Evolutionary conservation across 2,329 filamentous ascomycete genomes (phyloP), one percentile per base, ranked within the genome.

Genomic region (Xylariaceae sp.): DNA sequence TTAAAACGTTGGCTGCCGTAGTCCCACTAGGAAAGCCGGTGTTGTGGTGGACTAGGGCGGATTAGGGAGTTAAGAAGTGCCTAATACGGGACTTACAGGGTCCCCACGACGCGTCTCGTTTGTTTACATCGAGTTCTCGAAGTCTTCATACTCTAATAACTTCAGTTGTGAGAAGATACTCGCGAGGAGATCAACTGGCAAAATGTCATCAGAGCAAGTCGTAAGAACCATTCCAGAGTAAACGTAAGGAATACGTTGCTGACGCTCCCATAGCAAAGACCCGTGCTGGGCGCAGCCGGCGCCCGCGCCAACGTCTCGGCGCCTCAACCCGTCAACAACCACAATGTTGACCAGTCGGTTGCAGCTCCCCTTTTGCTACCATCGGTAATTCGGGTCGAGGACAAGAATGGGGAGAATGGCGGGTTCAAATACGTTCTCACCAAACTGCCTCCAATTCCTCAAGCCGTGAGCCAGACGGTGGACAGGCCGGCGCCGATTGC

Each of bases 271-370:
- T 42, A 57, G 58, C 45, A 48, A 10, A 47, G 18, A 5, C 42
- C 50, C 11, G 45, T 58, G 11, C 30, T 39, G 18, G 58, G 58
- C 53, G 55, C 57, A 35, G 59, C 9, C 35, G 53, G 17, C 23
- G 4, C 51, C 17, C 55, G 61, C 53, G 53, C 50, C 34, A 61
- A 61, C 51, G 6, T 48, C 18, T 54, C 49, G 11, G 45, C 48
- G 6, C 44, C 35, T 18, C 49, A 30, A 35, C 49, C 49, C 9
- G 37, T 35, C 23, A 42, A n/a, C 18, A 18, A 30, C 1, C 44
- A 13, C 59, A 57, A 23, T n/a, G 13, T 30, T 34, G 9, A 11
- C 17, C 39, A 48, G 8, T 37, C 17, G 9, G 2, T 34, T 23
- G 4, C 34, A 3, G 49, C 55, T 34, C 54, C 54, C 8, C 49